phyloP scores from a whole-genome alignment of 2,329 filamentous ascomycete species.

The Ascosphaera apis region DNA sequence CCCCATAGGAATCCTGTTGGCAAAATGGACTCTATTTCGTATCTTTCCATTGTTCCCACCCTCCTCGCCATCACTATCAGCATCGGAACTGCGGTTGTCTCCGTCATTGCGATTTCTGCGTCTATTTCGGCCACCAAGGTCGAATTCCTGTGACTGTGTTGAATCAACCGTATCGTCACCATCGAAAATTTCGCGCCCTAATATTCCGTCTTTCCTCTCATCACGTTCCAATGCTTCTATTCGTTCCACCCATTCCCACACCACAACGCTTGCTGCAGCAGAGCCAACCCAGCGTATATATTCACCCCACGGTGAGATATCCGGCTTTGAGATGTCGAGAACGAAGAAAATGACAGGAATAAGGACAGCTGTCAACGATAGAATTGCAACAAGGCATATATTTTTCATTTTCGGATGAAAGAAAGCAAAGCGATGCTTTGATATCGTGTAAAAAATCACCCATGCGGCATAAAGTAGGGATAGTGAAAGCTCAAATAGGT shows the following conservation, averaged over 20 bases:
- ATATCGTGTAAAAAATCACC: constrained; percentile 84
- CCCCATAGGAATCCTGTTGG: background rate
- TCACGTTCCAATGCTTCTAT: constrained; percentile 83
- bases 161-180: constrained; percentile 77
- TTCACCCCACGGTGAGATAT: constrained; percentile 79
- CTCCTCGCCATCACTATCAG: constrained; percentile 15
- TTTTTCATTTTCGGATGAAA: constrained; percentile 82
- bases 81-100: constrained; percentile 2
- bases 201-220: constrained; percentile 79
- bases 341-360: constrained; percentile 88
- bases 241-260: constrained; percentile 94
- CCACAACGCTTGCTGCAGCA: constrained; percentile 81
- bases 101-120: constrained; percentile 1
- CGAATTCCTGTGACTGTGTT: constrained; percentile 33
- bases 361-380: constrained; percentile 61
- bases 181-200: constrained; percentile 78
- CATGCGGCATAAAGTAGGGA: constrained; percentile 77
- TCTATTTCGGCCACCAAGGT: constrained; percentile 17
- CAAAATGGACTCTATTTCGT: background rate
- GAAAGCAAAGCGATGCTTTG: constrained; percentile 75
- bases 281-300: constrained; percentile 95
- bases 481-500: constrained; percentile 70
- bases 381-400: constrained; percentile 54
- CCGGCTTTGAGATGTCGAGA: constrained; percentile 63
- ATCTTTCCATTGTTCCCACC: constrained; percentile 2